A percentile compares a stretch with the other conserved stretches of the same genome.
Evolutionary conservation across 106 monocot genomes (phyloP).

Genomic region (Dendrobium nobile): DNA sequence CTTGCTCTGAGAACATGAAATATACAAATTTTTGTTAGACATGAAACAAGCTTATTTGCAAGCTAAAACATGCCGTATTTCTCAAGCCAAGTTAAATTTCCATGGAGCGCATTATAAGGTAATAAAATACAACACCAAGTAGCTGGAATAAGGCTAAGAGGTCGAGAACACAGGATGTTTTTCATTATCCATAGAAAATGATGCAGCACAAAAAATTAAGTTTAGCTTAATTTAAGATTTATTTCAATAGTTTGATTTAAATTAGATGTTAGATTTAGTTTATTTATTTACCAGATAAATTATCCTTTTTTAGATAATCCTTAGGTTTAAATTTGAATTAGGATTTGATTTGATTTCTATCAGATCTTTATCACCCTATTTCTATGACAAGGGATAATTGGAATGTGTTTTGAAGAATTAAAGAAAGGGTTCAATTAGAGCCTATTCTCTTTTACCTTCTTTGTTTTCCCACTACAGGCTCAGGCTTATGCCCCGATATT

Average conservation of each 20-base stretch:
- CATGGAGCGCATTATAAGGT: not conserved
- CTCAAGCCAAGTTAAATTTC: not conserved
- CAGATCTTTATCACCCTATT: no score
- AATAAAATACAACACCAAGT: not conserved
- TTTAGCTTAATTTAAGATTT: not conserved
- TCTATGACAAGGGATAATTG: no score
- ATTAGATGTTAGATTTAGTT: no score
- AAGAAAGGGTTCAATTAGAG: not conserved
- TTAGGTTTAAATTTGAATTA: no score
- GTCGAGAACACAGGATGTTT: not conserved
- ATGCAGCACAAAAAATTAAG: not conserved
- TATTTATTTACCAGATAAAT: no score
- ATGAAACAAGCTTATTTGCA: not conserved
- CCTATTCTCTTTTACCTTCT: not conserved
- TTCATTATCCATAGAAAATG: not conserved
- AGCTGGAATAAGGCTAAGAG: not conserved
- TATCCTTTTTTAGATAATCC: no score
- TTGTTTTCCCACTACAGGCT: not conserved
- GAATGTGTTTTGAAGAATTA: not conserved
- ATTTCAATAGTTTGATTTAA: no score
- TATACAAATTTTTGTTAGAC: not conserved
- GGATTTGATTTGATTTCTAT: no score
- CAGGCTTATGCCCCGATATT: not conserved
- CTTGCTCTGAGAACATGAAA: slow-evolving; percentile 61
- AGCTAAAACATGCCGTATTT: not conserved